Base-by-base conservation (phyloP, 352 stramenopile species). In the Globisporangium solare region DNA sequence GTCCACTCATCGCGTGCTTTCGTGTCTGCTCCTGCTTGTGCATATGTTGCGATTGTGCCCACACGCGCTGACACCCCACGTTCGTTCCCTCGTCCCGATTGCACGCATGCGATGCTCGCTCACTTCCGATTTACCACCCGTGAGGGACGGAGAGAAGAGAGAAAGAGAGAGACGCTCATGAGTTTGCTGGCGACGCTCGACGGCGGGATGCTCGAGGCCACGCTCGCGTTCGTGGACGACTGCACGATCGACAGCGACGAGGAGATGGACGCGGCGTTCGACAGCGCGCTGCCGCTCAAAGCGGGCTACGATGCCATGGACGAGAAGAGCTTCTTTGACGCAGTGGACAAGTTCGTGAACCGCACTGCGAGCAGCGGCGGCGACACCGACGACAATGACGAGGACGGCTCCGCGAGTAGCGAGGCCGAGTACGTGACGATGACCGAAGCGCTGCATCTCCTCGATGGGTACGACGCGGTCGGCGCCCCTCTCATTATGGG, bases 141-240 rank as follows among this genome's bases (percentile, higher is more conserved):
- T 8, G 24, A 27, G 24, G 27, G 27, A 11, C 3, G 7, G 27
- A 35, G 42, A 47, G 0, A 20, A 11, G 27, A 8, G 27, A 35
- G 42, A 47, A 2, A 20, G 42, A 47, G 42, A 35, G 24, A 27
- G 5, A 27, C 5, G 5, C 24, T 5, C 24, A 27, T 35, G 27
- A 35, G 27, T 35, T 35, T 35, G 7, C 27, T 35, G 27, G 27
- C 27, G 27, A 3, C 10, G 5, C 27, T 35, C 27, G 27, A 35
- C 6, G 18, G 21, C 6, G 43, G 47, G 20, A 43, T 59, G 32
- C 54, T 59, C 8, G 54, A 59, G 54, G 54, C 54, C 27, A 35
- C 54, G 32, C 54, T 59, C 31, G 54, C 43, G 46, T 59, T 59
- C 46, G 22, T 59, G 6, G 54, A 59, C 32, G 21, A 17, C 43